A percentile compares a stretch with the other conserved stretches of the same genome.
Evolutionary conservation across 768 basidiomycete species (phyloP).

Genomic region (Lentinula detonsa): DNA sequence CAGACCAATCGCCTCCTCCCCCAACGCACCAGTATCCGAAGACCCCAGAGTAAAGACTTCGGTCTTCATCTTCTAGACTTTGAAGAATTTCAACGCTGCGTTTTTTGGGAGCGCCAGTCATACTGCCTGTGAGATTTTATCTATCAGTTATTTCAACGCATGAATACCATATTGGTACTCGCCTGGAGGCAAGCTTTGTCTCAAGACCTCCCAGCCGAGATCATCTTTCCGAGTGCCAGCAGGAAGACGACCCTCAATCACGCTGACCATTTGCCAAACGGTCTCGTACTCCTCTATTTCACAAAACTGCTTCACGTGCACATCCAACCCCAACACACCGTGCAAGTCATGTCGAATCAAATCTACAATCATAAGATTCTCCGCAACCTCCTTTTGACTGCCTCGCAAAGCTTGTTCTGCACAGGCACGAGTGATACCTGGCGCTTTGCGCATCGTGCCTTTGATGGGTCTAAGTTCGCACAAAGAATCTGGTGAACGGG

Average conservation of each 20-base stretch:
- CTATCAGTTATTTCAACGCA: background rate
- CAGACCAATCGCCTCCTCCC: slow-evolving; percentile 88
- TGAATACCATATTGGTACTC: slow-evolving; percentile 9
- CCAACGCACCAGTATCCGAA: slow-evolving; percentile 91
- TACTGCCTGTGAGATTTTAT: slow-evolving; percentile 56
- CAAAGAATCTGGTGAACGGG: slow-evolving; percentile 52
- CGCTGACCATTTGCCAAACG: slow-evolving; percentile 93
- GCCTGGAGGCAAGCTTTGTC: slow-evolving; percentile 84
- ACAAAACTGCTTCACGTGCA: slow-evolving; percentile 82
- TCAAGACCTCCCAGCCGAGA: slow-evolving; percentile 75
- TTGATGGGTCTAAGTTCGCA: slow-evolving; percentile 94
- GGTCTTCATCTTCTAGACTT: slow-evolving; percentile 62
- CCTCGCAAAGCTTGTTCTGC: slow-evolving; percentile 61
- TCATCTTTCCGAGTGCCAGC: slow-evolving; percentile 34
- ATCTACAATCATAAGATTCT: slow-evolving; percentile 98
- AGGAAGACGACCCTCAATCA: slow-evolving; percentile 68
- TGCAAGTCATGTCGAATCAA: slow-evolving; percentile 92
- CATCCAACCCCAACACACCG: slow-evolving; percentile 74
- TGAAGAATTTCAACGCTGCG: slow-evolving; percentile 89
- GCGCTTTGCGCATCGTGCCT: slow-evolving; percentile 76
- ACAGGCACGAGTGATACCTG: slow-evolving; percentile 53
- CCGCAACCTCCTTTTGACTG: slow-evolving; percentile 85
- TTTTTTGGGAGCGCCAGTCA: slow-evolving; percentile 97
- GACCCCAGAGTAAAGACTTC: slow-evolving; percentile 87
- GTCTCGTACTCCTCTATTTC: slow-evolving; percentile 87